Conservation (phyloP, 2,329 filamentous ascomycete species). For the Diaporthe aspalathi region DNA sequence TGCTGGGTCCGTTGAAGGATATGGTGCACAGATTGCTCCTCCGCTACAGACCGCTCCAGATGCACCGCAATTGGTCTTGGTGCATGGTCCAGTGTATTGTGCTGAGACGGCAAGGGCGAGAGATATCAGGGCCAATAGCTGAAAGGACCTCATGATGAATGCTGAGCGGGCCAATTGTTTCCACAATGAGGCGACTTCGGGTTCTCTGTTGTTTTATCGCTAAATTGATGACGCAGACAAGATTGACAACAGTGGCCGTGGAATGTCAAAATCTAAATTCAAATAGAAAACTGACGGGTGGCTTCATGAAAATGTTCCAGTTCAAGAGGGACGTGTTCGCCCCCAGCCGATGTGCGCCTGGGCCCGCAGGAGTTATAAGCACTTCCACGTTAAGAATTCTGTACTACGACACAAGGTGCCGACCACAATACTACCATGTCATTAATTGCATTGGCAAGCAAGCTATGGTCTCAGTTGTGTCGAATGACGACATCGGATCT, state of each 20-base stretch:
- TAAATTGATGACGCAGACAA: background rate
- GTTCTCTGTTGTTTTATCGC: background rate
- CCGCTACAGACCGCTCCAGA: background rate
- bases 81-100: conserved; percentile 14
- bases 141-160: background rate
- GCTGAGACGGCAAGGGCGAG: background rate
- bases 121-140: background rate
- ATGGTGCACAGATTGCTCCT: conserved; percentile 8
- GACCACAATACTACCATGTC: background rate
- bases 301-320: background rate
- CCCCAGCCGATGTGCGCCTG: background rate
- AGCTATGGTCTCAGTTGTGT: conserved; percentile 6
- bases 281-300: background rate
- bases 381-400: background rate
- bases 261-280: background rate
- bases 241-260: background rate
- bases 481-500: conserved; percentile 25
- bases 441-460: conserved; percentile 13
- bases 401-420: background rate
- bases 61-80: conserved; percentile 15
- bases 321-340: background rate
- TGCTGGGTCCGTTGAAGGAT: conserved; percentile 20
- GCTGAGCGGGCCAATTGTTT: too few relatives aligned
- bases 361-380: background rate
- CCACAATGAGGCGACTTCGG: too few relatives aligned